These are phyloP conservation scores for Sporothrix brunneoviolacea DNA, from an alignment of 2,329 filamentous ascomycete species.

Conservation along the genomic window DNA sequence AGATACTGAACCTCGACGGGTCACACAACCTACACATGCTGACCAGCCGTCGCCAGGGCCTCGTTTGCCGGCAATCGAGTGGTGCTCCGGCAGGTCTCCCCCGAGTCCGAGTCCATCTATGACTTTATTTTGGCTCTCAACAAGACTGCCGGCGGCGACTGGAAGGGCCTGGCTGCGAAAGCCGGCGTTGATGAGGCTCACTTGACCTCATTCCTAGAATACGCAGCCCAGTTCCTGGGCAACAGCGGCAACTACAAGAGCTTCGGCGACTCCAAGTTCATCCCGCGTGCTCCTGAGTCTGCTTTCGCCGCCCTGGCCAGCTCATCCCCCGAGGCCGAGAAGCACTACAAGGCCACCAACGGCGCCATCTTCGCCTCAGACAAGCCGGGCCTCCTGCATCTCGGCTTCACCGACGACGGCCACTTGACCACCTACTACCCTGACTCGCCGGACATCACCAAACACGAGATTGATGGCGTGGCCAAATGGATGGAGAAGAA, in stretches of 20 bases:
- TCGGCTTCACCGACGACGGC: slow-evolving; percentile 67
- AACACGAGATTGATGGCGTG: slow-evolving; percentile 66
- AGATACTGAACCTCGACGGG: no score
- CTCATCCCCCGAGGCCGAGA: slow-evolving; percentile 52
- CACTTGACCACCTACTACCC: slow-evolving; percentile 82
- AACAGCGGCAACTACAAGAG: slow-evolving; percentile 83
- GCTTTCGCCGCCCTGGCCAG: slow-evolving; percentile 59
- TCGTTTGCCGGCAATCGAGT: slow-evolving; percentile 71
- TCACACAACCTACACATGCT: no score
- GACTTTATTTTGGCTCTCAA: slow-evolving; percentile 72
- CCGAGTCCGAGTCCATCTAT: slow-evolving; percentile 74
- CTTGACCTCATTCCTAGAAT: slow-evolving; percentile 65
- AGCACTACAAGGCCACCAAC: slow-evolving; percentile 59
- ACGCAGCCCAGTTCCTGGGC: slow-evolving; percentile 70
- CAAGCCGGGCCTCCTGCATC: slow-evolving; percentile 60
- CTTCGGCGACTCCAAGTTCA: slow-evolving; percentile 79
- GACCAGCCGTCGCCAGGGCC: slow-evolving; percentile 47
- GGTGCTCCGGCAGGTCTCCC: slow-evolving; percentile 73
- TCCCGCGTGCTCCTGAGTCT: slow-evolving; percentile 61
- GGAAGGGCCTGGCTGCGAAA: slow-evolving; percentile 59
- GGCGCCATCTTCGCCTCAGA: slow-evolving; percentile 66
- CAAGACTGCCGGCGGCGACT: slow-evolving; percentile 60
- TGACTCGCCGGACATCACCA: slow-evolving; percentile 64
- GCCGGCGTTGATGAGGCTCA: slow-evolving; percentile 58
- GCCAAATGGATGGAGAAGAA: slow-evolving; percentile 65